Percentiles rank a stretch among this genome's conserved stretches.
Evolutionary conservation across 139 green algal species (phyloP).

Genomic region (Edaphochlamys debaryana): DNA sequence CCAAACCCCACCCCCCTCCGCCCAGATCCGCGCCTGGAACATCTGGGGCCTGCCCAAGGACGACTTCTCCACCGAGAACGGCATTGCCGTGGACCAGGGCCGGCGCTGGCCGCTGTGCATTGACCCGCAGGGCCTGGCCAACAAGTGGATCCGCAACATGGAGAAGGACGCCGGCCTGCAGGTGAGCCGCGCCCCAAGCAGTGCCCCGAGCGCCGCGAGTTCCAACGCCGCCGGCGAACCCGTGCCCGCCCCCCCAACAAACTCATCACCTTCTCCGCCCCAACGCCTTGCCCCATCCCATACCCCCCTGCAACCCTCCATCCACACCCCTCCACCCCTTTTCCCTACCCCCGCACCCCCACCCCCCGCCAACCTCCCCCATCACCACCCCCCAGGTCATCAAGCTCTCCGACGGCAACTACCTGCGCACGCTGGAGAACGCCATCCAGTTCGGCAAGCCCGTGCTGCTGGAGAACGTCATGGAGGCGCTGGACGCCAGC

Average conservation of each 20-base stretch:
- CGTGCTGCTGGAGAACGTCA: constrained; percentile 88
- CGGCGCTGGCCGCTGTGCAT: constrained; percentile 88
- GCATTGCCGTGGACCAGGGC: constrained; percentile 79
- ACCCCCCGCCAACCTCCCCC: no score
- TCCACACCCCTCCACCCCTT: no score
- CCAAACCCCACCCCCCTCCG: not conserved
- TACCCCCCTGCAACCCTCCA: no score
- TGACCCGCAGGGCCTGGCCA: constrained; percentile 85
- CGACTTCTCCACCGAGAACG: constrained; percentile 86
- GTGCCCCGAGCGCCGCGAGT: no score
- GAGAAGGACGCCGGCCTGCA: constrained; percentile 73
- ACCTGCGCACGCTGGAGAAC: constrained; percentile 85
- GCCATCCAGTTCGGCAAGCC: constrained; percentile 83
- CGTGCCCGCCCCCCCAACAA: not conserved
- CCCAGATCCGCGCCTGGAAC: constrained; percentile 81
- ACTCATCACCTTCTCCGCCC: not conserved
- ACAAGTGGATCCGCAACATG: constrained; percentile 89
- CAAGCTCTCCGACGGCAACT: constrained; percentile 84
- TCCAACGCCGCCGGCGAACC: not conserved
- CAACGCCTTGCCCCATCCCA: no score
- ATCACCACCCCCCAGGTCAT: constrained; percentile 68
- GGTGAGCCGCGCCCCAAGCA: no score
- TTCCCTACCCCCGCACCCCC: no score
- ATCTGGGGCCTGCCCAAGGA: constrained; percentile 89
- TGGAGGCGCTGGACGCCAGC: constrained; percentile 79